phyloP scores from a whole-genome alignment of 176 grass and related monocot genomes.

The Oryza longistaminata region DNA sequence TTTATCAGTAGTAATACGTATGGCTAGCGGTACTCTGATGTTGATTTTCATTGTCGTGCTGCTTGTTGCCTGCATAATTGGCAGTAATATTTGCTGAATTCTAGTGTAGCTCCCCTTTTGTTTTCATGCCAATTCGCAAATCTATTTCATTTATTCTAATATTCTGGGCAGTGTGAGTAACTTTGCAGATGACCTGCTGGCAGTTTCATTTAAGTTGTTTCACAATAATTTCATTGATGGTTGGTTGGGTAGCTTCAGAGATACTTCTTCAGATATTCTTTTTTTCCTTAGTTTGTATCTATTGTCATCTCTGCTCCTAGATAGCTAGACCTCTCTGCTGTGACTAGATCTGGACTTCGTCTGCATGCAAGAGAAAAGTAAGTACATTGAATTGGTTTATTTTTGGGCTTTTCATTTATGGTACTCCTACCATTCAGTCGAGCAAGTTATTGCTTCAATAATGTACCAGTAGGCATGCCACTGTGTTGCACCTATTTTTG shows the following conservation, averaged over 20 bases:
- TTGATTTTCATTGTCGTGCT: background rate
- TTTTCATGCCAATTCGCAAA: background rate
- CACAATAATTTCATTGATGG: background rate
- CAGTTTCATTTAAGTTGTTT: background rate
- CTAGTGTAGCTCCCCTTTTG: background rate
- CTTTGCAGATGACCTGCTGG: background rate
- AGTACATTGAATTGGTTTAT: background rate
- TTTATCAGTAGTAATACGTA: background rate
- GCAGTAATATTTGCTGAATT: background rate
- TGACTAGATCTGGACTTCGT: background rate
- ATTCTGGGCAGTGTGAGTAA: background rate
- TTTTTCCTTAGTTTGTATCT: conserved; percentile 1
- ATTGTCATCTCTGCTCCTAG: background rate
- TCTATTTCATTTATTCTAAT: background rate
- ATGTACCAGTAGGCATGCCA: background rate
- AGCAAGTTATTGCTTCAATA: background rate
- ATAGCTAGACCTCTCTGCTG: background rate
- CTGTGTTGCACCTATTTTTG: conserved; percentile 5
- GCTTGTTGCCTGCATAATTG: conserved; percentile 14
- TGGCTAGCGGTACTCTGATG: background rate
- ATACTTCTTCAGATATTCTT: background rate
- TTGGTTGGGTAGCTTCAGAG: conserved; percentile 8
- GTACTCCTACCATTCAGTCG: background rate
- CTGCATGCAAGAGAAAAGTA: background rate
- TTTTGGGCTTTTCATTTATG: background rate